Base-by-base conservation (phyloP, 2,329 filamentous ascomycete genomes). In the Pseudogymnoascus destructans region DNA sequence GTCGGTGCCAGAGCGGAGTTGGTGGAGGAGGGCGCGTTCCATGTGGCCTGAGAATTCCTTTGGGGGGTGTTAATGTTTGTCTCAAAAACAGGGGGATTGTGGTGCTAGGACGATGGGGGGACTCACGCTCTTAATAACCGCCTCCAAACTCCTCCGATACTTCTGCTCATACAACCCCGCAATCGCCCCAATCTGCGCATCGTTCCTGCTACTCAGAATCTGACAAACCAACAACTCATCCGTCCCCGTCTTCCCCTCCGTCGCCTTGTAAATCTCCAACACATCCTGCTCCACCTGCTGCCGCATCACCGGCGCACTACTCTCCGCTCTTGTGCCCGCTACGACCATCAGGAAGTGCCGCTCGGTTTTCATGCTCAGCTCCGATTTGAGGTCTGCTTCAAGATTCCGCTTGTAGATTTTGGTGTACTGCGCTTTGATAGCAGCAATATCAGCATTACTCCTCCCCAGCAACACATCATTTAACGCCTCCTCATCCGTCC, bases 1-100 rank as follows among this genome's bases (percentile, higher is more conserved):
- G 71, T 96, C 89, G 5, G 80, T 74, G 2, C 87, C 92, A 10
- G 85, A 77, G 9, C 79, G 79, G n/a, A 96, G 74, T 70, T 95
- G 89, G 69, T 83, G 84, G 23, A 93, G 73, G 0, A 97, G 78
- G 0, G 89, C 89, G 13, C 88, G 81, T 69, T 91, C 78, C 90
- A 97, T 96, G 69, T 97, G 92, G 0, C 92, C 92, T 0, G 85
- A 87, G 72, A 96, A 96, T 66, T 93, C 84, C 73, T 84, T 61
- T 7, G 60, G 3, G 33, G 36, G 5, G 55, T 46, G 56, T 66
- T 59, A 66, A 46, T 54, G 42, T 11, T 25, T 46, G 10, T 33
- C 1, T 6, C 13, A 35, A 36, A 27, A 30, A 55, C 11, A 49
- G n/a, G 15, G n/a, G n/a, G n/a, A n/a, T n/a, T n/a, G n/a, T n/a